phyloP scores from a whole-genome alignment of 2,329 filamentous ascomycete genomes.

The Graphiopsis chlorocephala region DNA sequence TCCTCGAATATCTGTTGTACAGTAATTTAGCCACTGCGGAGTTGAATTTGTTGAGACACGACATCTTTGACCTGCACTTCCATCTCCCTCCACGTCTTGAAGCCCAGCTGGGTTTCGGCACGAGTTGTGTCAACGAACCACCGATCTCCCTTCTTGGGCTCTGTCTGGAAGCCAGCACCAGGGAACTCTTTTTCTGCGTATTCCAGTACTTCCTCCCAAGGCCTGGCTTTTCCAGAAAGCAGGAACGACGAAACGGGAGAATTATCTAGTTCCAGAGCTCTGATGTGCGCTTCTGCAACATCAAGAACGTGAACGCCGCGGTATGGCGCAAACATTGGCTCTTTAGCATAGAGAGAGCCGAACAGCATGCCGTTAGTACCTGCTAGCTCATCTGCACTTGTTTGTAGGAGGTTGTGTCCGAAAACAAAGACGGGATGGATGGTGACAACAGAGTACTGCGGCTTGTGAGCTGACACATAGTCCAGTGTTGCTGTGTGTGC shows the following conservation, averaged over 20 bases:
- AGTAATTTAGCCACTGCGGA: not conserved
- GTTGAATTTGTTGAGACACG: not conserved
- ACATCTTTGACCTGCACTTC: not conserved
- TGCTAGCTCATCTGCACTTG: not conserved
- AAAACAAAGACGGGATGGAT: not conserved
- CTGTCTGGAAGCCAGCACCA: not conserved
- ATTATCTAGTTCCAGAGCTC: not conserved
- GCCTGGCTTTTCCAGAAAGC: not conserved
- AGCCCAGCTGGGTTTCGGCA: not conserved
- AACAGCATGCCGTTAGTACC: not conserved
- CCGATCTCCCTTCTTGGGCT: not conserved
- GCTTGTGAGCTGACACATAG: not conserved
- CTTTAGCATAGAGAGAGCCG: not conserved
- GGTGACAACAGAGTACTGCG: not conserved
- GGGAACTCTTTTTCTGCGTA: not conserved
- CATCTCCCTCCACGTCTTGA: not conserved
- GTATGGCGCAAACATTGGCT: not conserved
- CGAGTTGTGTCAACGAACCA: not conserved
- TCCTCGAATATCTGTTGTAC: not conserved
- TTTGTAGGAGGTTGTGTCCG: not conserved
- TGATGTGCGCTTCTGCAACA: not conserved
- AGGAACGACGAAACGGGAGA: not conserved
- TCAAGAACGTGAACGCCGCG: not conserved
- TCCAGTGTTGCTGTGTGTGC: not conserved
- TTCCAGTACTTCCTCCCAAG: not conserved